These are phyloP conservation scores for Alternaria rosae DNA, from an alignment of 2,329 filamentous ascomycete genomes.

Conservation along the genomic window DNA sequence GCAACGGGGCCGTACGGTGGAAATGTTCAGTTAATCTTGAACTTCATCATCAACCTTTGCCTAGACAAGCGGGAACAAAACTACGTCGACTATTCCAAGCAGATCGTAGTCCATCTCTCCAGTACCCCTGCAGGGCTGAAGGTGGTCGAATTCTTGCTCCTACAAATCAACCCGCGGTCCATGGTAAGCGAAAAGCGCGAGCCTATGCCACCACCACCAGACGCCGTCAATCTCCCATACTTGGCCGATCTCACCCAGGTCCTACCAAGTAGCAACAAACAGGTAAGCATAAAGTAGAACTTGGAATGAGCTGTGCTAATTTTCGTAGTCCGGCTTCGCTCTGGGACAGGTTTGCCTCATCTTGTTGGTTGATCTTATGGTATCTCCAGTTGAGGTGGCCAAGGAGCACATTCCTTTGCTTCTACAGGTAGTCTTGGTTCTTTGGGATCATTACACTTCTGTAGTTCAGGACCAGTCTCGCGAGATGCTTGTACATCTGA, in stretches of 20 bases:
- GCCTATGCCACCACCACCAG: slow-evolving; percentile 65
- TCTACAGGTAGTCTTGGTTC: slow-evolving; percentile 87
- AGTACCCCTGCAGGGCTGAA: slow-evolving; percentile 85
- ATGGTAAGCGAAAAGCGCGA: slow-evolving; percentile 89
- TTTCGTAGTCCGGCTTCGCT: slow-evolving; percentile 74
- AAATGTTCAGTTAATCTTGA: slow-evolving; percentile 91
- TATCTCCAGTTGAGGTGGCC: slow-evolving; percentile 82
- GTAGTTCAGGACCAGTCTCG: slow-evolving; percentile 95
- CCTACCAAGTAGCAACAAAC: slow-evolving; percentile 42
- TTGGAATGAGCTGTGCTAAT: slow-evolving; percentile 20
- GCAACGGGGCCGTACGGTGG: slow-evolving; percentile 91
- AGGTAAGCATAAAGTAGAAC: slow-evolving; percentile 19
- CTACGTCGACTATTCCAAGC: slow-evolving; percentile 97
- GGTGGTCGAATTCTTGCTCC: slow-evolving; percentile 89
- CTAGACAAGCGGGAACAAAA: slow-evolving; percentile 95
- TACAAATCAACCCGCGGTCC: slow-evolving; percentile 92
- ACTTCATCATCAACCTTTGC: slow-evolving; percentile 95
- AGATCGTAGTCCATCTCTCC: slow-evolving; percentile 95
- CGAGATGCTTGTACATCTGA: slow-evolving; percentile 97
- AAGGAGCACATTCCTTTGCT: slow-evolving; percentile 83
- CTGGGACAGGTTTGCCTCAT: slow-evolving; percentile 93
- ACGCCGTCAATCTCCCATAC: slow-evolving; percentile 80
- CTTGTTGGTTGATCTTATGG: slow-evolving; percentile 92
- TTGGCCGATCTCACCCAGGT: slow-evolving; percentile 67
- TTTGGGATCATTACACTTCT: slow-evolving; percentile 97